Conservation (phyloP, 495 filamentous ascomycete species). For the Acidiella bohemica region DNA sequence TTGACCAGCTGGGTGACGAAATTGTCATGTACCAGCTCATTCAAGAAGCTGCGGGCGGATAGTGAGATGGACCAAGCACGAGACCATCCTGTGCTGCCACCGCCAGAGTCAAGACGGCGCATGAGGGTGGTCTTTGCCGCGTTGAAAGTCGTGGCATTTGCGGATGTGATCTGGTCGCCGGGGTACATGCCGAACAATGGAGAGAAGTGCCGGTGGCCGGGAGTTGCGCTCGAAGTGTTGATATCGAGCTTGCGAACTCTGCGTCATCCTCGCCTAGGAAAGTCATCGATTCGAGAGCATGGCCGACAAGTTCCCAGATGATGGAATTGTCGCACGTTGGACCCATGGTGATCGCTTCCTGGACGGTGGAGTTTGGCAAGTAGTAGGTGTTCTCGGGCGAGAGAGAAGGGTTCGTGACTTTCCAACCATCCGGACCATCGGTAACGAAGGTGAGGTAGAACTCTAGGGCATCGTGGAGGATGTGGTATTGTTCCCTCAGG, state of each 20-base stretch:
- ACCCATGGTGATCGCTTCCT: conserved; percentile 1
- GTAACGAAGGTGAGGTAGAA: conserved; percentile 17
- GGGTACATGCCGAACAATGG: conserved; percentile 5
- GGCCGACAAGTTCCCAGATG: conserved; percentile 15
- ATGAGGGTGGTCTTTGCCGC: background rate
- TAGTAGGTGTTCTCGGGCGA: conserved; percentile 19
- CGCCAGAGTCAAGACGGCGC: conserved; percentile 1
- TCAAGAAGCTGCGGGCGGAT: background rate
- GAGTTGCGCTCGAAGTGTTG: background rate
- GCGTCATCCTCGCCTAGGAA: background rate
- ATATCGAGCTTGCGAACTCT: background rate
- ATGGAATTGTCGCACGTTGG: conserved; percentile 11
- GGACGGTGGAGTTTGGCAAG: conserved; percentile 1
- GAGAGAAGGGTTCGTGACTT: conserved; percentile 13
- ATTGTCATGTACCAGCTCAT: background rate
- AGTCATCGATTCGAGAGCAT: conserved; percentile 4
- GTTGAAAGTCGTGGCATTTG: conserved; percentile 2
- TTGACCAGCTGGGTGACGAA: conserved; percentile 1
- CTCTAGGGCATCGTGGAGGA: conserved; percentile 7
- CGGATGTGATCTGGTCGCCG: conserved; percentile 7
- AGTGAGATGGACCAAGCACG: conserved; percentile 1
- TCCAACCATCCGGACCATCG: conserved; percentile 10
- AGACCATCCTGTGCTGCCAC: background rate
- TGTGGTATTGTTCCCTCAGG: conserved; percentile 7
- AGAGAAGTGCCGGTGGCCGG: conserved; percentile 4